Base-by-base conservation (phyloP, 176 grass and related monocot genomes). In the Hyparrhenia diplandra region DNA sequence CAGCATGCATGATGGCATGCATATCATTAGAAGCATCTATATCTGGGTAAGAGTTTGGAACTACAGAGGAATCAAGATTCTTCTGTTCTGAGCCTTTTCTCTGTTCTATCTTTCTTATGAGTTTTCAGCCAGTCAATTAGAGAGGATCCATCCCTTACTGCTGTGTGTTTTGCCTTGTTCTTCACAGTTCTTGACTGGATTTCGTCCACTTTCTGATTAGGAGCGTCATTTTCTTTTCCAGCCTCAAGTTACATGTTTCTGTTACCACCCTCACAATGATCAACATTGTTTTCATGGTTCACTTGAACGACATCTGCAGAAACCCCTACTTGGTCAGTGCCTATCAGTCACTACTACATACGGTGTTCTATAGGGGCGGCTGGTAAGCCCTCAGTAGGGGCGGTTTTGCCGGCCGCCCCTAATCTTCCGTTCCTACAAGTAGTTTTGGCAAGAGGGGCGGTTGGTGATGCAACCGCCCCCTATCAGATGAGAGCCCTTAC, bases 41-140 rank as follows among this genome's bases (percentile, higher is more conserved):
- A 74, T 89, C 41, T 6, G 41, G 74, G 73, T 10, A 25, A 82
- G 74, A 82, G 58, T 66, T 74, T 66, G 64, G 76, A 61, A 82
- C 74, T 81, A 41, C 57, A 86, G 60, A 71, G 85, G 77, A 76
- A 69, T 60, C 82, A 55, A 75, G 52, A 46, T 85, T 69, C 81
- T 84, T 90, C 41, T 61, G 36, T 82, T 78, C 42, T 41, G 69
- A 17, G 23, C 74, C 46, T 73, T 81, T 92, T 81, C 71, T 82
- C 64, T 77, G 34, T 88, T 55, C 66, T 81, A 49, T 54, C 36
- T 87, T 89, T 98, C 82, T 39, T 39, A 42, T 12, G 40, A 42
- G 40, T 42, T 11, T 42, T 42, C 1, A 11, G 40, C 40, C 0
- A 42, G 40, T 42, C 12, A 9, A 42, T 42, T 11, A 42, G 10